These are phyloP conservation scores for Lenwebbia sp. DNA, from an alignment of 345 rosid genomes.

Conservation along the genomic window DNA sequence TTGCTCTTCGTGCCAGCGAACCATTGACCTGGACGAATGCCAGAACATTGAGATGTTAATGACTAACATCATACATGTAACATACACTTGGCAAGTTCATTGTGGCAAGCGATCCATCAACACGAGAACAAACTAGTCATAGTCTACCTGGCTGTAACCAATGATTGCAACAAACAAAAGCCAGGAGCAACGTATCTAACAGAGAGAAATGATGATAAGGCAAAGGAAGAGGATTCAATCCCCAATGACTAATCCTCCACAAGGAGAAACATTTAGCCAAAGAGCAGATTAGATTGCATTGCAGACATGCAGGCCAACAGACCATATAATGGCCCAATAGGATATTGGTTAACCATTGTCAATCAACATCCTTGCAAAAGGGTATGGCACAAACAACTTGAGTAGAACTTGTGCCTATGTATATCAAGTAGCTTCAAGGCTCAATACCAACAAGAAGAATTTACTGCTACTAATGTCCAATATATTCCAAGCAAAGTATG, in stretches of 20 bases:
- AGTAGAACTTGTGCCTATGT: neutral
- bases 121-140: neutral
- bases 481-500: neutral
- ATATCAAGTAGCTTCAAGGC: neutral
- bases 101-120: neutral
- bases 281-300: neutral
- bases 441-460: neutral
- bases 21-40: slow-evolving; percentile 27
- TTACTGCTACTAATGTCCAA: neutral
- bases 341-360: neutral
- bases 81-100: neutral
- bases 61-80: neutral
- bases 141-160: neutral
- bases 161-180: neutral
- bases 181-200: neutral
- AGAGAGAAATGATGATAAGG: neutral
- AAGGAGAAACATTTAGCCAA: neutral
- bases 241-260: neutral
- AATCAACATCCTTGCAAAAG: neutral
- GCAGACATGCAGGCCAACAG: neutral
- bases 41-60: neutral
- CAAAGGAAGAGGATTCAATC: neutral
- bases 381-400: neutral
- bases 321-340: neutral
- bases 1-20: slow-evolving; percentile 56